Base-by-base conservation (phyloP, 257 asterid species). In the Penstemon eatonii region DNA sequence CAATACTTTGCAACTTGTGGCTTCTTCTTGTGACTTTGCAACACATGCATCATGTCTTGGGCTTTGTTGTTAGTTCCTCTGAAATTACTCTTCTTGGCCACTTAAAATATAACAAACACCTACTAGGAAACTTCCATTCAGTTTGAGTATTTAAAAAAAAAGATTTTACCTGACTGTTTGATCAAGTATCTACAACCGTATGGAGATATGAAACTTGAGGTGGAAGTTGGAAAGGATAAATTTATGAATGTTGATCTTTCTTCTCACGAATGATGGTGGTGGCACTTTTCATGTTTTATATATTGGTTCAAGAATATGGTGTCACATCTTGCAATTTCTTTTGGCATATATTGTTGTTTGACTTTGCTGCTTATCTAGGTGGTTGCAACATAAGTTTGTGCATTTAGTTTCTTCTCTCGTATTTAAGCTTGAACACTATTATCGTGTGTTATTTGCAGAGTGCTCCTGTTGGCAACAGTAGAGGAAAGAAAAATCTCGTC, bases 401-500 rank as follows among this genome's bases (percentile, higher is more conserved):
- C 39, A 36, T 60, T 50, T 18, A 39, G 13, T 49, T 11, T 73
- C 19, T 18, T 46, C 66, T 70, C n/a, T 70, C n/a, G 19, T 38
- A n/a, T 43, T n/a, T 7, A 80, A 19, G 65, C 56, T 55, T 44
- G 68, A 56, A 50, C 53, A 25, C 62, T 59, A 60, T 46, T 63
- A 63, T 63, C 3, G 33, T 56, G 7, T 53, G 44, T 72, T 68
- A 13, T 65, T 65, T 81, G 84, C 86, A 93, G 97, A 65, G 69
- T 74, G 92, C 92, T 70, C 92, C 93, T 60, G 82, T 93, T 85
- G 92, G 89, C 72, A 86, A 85, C 72, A 89, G 66, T 69, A 88
- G 99, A 76, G 97, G 99, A 70, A 87, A 85, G 86, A 90, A 88
- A 77, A 88, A 86, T 80, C 96, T 93, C 42, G 81, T 90, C 66